A percentile compares a stretch with the other conserved stretches of the same genome.
Evolutionary conservation across 805 yeast species (phyloP).

Genomic region (Saturnispora sekii): DNA sequence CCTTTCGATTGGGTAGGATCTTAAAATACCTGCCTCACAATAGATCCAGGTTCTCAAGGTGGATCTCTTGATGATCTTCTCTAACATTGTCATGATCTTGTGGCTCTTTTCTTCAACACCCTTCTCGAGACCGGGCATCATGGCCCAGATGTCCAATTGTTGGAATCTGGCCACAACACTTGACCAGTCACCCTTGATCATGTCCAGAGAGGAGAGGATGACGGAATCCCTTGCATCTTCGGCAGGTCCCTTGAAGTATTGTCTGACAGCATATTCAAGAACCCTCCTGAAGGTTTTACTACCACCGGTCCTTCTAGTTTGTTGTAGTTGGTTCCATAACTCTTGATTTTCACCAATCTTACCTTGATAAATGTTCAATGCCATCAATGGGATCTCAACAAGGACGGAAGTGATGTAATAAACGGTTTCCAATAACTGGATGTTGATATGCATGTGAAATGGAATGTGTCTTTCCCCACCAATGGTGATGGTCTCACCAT

Average conservation of each 20-base stretch:
- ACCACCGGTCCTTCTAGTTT: slow-evolving; percentile 11
- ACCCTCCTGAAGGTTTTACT: slow-evolving; percentile 78
- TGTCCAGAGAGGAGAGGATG: slow-evolving; percentile 82
- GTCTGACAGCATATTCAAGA: slow-evolving; percentile 88
- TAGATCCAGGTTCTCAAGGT: slow-evolving; percentile 90
- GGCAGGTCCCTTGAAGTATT: slow-evolving; percentile 94
- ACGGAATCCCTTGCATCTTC: slow-evolving; percentile 92
- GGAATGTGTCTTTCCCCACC: slow-evolving; percentile 70
- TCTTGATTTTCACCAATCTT: slow-evolving; percentile 11
- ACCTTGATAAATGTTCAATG: slow-evolving; percentile 33
- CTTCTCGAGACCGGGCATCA: slow-evolving; percentile 39
- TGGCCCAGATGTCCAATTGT: slow-evolving; percentile 73
- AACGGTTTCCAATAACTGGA: slow-evolving; percentile 89
- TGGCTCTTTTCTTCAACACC: slow-evolving; percentile 26
- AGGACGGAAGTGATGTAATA: slow-evolving; percentile 84
- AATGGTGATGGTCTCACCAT: slow-evolving; percentile 9
- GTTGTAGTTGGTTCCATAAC: slow-evolving; percentile 11
- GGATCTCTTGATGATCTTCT: slow-evolving; percentile 73
- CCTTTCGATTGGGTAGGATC: slow-evolving; percentile 59
- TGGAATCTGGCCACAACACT: slow-evolving; percentile 61
- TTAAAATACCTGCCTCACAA: slow-evolving; percentile 68
- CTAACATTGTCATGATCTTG: slow-evolving; percentile 48
- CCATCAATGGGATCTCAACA: slow-evolving; percentile 86
- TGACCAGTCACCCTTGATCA: slow-evolving; percentile 86
- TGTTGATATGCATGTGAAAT: slow-evolving; percentile 95